Base-by-base conservation (phyloP, 2,329 filamentous ascomycete genomes). In the Cytospora paraplurivora region DNA sequence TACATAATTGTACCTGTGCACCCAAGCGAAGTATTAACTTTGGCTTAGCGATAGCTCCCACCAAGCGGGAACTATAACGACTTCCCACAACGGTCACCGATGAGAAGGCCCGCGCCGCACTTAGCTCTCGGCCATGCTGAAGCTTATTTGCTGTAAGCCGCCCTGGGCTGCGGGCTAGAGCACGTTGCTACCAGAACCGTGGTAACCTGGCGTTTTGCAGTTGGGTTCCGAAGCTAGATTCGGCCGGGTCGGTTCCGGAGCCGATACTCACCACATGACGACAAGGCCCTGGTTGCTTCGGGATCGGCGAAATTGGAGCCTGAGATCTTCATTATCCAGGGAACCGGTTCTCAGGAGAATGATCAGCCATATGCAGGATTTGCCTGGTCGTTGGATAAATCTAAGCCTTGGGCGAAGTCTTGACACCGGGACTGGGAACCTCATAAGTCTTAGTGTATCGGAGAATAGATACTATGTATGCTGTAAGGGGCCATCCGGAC, bases 101-200 rank as follows among this genome's bases (percentile, higher is more conserved):
- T 58, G 52, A 32, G 32, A 47, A 63, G 62, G 62, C 38, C 56
- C 56, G 62, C 56, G 41, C 56, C 62, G 62, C 38, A 59, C 51
- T 13, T 19, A 32, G 27, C 32, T 49, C 17, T 19, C 55, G 50
- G 50, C 50, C 21, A 27, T 47, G 8, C 12, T 38, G 58, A 21
- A 50, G 37, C 35, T 49, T 34, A 13, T 54, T 53, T 27, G 11
- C 34, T n/a, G 19, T 34, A 27, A 44, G 56, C 56, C 33, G 35
- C 8, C 35, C 35, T 37, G 35, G 12, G 8, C 49, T 38, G 35
- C 47, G 57, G 35, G 47, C 47, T 59, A 51, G 54, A 49, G 47
- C 51, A 49, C 8, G 27, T 37, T 41, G 38, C 15, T 41, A 13
- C 38, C 38, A 41, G 38, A 15, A 41, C 38, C 5, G 17, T 17